These are phyloP conservation scores for Lentinula guzmanii DNA, from an alignment of 768 basidiomycete genomes.

Conservation along the genomic window DNA sequence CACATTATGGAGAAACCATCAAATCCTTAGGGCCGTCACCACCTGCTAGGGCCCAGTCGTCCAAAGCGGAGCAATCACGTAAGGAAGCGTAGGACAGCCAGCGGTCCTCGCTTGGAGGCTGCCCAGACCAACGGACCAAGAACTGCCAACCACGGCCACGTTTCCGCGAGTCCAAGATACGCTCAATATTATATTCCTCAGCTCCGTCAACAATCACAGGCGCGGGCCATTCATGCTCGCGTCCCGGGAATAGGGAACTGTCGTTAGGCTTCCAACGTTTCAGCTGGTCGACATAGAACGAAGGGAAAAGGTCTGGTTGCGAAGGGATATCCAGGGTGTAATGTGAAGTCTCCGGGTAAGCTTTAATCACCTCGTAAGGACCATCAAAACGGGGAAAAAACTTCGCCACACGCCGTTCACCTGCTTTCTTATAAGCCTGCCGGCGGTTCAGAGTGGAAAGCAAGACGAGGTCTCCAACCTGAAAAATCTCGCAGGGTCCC, in stretches of 20 bases:
- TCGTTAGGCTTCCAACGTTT: slow-evolving; percentile 14
- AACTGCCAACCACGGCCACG: slow-evolving; percentile 18
- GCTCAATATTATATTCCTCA: slow-evolving; percentile 15
- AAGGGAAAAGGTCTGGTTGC: too few species aligned
- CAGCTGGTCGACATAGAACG: too few species aligned
- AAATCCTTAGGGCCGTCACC: not conserved
- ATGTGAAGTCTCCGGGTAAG: too few species aligned
- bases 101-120: slow-evolving; percentile 9
- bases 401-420: too few species aligned
- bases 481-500: too few species aligned
- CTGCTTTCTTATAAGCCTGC: too few species aligned
- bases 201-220: slow-evolving; percentile 9
- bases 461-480: too few species aligned
- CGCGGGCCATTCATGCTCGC: slow-evolving; percentile 9
- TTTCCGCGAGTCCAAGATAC: slow-evolving; percentile 14
- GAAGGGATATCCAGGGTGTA: too few species aligned
- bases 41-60: not conserved
- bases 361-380: too few species aligned
- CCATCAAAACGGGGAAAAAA: too few species aligned
- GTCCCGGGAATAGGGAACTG: slow-evolving; percentile 14
- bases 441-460: too few species aligned
- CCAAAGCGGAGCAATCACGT: not conserved
- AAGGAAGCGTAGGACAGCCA: slow-evolving; percentile 17
- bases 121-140: slow-evolving; percentile 17
- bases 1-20: too few species aligned